phyloP scores from a whole-genome alignment of 2,329 filamentous ascomycete species.

The Alternaria incomplexa region DNA sequence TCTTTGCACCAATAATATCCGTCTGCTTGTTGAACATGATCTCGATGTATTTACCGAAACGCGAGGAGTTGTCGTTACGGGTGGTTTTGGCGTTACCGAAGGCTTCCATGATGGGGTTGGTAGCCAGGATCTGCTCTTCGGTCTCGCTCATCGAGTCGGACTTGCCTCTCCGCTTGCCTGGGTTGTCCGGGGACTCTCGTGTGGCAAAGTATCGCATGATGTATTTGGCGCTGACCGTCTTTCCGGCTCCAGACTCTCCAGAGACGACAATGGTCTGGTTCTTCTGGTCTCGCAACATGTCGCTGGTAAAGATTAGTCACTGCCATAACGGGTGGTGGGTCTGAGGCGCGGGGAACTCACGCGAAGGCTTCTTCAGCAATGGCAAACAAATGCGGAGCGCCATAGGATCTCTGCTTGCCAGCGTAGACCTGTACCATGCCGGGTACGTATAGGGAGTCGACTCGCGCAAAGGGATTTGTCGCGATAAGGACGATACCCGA shows the following conservation, averaged over 20 bases:
- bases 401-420: conserved; percentile 93
- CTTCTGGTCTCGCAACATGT: conserved; percentile 94
- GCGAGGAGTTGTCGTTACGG: conserved; percentile 97
- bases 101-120: conserved; percentile 99
- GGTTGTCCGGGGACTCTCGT: conserved; percentile 89
- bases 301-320: conserved; percentile 59
- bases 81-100: conserved; percentile 99
- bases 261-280: conserved; percentile 99
- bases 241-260: conserved; percentile 96
- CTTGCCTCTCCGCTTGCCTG: conserved; percentile 78
- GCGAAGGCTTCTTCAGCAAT: conserved; percentile 99
- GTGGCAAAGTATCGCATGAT: conserved; percentile 99
- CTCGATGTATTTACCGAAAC: conserved; percentile 99
- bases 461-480: conserved; percentile 95
- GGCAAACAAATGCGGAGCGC: conserved; percentile 96
- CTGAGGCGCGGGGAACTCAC: conserved; percentile 58
- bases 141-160: conserved; percentile 91
- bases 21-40: conserved; percentile 98
- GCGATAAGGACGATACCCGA: conserved; percentile 98
- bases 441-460: conserved; percentile 97
- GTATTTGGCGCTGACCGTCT: conserved; percentile 99
- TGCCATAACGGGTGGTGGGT: background rate
- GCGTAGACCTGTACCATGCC: conserved; percentile 99
- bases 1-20: conserved; percentile 97
- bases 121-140: conserved; percentile 96